Evolutionary conservation across 306 rosid species (phyloP), one percentile per base, ranked within the genome.

Genomic region (Arachis stenosperma): DNA sequence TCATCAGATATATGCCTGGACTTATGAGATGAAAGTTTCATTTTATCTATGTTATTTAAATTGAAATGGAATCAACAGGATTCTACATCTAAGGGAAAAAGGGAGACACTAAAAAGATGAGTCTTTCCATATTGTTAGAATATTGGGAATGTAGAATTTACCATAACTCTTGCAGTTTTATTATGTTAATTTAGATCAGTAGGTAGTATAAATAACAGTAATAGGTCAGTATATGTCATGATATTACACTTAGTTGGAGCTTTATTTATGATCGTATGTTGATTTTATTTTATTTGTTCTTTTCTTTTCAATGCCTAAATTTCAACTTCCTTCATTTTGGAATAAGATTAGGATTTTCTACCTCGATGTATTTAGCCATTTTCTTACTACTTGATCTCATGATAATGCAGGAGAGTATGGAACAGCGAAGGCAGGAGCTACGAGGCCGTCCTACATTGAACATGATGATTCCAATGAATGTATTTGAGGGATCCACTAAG

Each of bases 401-500:
- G 69, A 5, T 17, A 74, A 17, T 82, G 78, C 90, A 95, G 99
- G 99, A 95, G 84, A 95, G 99, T 81, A 88, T 95, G 99, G 99
- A 95, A 73, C 93, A 90, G 77, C 90, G 99, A 3, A 78, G 97
- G 79, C 96, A 61, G 84, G 99, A 95, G 70, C 78, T 95, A 51
- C 85, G 97, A 9, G 93, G 97, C 48, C 93, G 99, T 51, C 99
- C 99, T 12, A 78, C 96, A 0, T 81, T 90, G 85, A 95, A 91
- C 74, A 95, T 95, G 99, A 90, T 85, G 90, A 87, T 95, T 85
- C 99, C 99, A 2, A 89, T 95, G 93, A 94, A 87, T 67, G 67
- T 94, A 60, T 91, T 94, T 76, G 98, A 94, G 88, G 97, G 97
- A 56, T 71, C 96, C 67, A 77, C 83, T 62, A 93, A 84, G 84